Percentiles rank a stretch among this genome's conserved stretches.
Evolutionary conservation across 2,329 filamentous ascomycete genomes (phyloP).

Genomic region (Aschersonia sp.): DNA sequence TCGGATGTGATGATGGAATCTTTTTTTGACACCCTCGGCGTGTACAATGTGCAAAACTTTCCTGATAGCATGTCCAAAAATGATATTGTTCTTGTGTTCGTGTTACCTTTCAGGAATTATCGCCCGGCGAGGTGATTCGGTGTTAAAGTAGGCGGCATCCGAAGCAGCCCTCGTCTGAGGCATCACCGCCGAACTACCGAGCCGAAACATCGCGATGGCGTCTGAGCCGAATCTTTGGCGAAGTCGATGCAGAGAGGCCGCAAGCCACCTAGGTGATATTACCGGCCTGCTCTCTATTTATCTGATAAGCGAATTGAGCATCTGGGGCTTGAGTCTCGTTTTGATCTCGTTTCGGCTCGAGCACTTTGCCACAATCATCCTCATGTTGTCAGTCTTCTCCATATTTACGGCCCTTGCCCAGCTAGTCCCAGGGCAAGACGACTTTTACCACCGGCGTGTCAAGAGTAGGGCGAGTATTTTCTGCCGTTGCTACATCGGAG

Average conservation of each 20-base stretch:
- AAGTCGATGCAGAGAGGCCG: slow-evolving; percentile 3
- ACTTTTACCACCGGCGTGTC: slow-evolving; percentile 15
- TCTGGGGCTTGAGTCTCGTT: slow-evolving; percentile 25
- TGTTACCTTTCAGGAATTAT: not conserved
- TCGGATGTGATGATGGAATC: no score
- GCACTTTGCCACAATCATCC: slow-evolving; percentile 32
- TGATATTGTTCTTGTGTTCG: no score
- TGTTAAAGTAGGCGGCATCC: slow-evolving; percentile 2
- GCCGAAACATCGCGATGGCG: slow-evolving; percentile 3
- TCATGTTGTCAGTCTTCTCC: slow-evolving; percentile 27
- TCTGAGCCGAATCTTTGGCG: slow-evolving; percentile 5
- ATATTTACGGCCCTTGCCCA: slow-evolving; percentile 15
- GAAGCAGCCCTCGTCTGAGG: slow-evolving; percentile 1
- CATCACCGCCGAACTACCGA: slow-evolving; percentile 2
- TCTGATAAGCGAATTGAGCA: slow-evolving; percentile 27
- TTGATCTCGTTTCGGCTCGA: slow-evolving; percentile 18
- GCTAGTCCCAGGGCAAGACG: slow-evolving; percentile 8
- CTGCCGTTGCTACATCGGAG: no score
- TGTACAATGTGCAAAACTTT: no score
- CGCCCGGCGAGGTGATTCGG: slow-evolving; percentile 1
- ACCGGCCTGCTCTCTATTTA: slow-evolving; percentile 21
- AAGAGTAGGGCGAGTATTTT: slow-evolving; percentile 16
- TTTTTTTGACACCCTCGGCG: no score
- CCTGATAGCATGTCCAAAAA: no score
- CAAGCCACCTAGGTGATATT: slow-evolving; percentile 9